Conservation (phyloP, 169 alveolate genomes). For the Sarcocystis neurona region DNA sequence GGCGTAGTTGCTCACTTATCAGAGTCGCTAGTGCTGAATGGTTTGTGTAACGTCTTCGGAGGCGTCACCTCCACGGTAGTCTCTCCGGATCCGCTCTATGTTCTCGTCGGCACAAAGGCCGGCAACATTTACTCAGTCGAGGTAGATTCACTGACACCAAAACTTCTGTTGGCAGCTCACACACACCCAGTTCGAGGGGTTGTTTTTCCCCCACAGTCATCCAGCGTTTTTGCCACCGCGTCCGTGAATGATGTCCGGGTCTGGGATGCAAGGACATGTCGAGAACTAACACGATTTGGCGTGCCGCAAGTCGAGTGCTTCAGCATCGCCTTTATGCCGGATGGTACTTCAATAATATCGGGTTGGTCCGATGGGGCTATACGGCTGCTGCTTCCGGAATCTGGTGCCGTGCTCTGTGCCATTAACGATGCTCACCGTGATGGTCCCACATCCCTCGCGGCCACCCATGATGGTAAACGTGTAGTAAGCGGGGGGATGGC, state of each 20-base stretch:
- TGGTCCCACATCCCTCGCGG: conserved; percentile 88
- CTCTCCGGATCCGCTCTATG: conserved; percentile 86
- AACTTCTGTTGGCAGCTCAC: conserved; percentile 89
- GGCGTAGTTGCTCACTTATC: conserved; percentile 85
- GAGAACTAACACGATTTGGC: conserved; percentile 88
- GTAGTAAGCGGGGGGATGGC: conserved; percentile 82
- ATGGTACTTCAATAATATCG: conserved; percentile 44
- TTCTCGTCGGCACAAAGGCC: conserved; percentile 85
- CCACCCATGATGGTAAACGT: conserved; percentile 59
- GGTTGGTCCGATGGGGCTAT: conserved; percentile 75
- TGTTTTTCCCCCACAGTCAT: conserved; percentile 62
- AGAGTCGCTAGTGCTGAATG: conserved; percentile 63
- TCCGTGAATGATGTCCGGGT: conserved; percentile 88
- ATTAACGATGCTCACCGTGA: conserved; percentile 90
- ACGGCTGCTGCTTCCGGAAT: conserved; percentile 90
- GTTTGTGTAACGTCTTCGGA: conserved; percentile 81
- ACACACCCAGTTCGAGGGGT: conserved; percentile 80
- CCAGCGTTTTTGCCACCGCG: conserved; percentile 86
- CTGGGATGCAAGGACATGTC: conserved; percentile 87
- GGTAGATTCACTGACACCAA: conserved; percentile 84
- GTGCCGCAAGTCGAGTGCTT: conserved; percentile 91
- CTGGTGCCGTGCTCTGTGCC: conserved; percentile 87
- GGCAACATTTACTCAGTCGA: conserved; percentile 91
- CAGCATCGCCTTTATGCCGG: conserved; percentile 70
- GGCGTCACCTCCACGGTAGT: conserved; percentile 86